phyloP scores from a whole-genome alignment of 129 eudicot genomes.

The Escallonia herrerae region DNA sequence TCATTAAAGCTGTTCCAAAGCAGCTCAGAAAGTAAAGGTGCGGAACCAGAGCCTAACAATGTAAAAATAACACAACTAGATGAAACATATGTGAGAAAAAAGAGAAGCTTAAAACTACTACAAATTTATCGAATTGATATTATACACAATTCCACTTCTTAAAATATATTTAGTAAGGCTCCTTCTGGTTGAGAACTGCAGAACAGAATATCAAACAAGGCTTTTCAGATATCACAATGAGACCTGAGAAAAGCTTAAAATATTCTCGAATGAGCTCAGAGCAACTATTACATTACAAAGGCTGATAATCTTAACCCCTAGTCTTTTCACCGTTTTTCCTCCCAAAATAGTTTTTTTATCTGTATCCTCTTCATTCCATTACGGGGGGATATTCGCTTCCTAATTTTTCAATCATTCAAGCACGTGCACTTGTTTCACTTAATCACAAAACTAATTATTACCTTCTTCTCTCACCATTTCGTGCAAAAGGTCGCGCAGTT shows the following conservation, averaged over 20 bases:
- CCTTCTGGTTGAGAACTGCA: no score
- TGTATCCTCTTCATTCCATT: no score
- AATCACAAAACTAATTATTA: conserved; percentile 10
- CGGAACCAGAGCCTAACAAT: conserved; percentile 71
- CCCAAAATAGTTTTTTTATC: no score
- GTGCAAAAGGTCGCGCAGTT: conserved; percentile 29
- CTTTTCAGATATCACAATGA: neutral
- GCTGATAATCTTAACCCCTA: no score
- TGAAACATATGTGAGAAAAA: no score
- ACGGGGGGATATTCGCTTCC: neutral
- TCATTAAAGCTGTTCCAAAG: conserved; percentile 42
- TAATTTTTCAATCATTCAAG: neutral
- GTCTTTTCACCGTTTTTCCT: no score
- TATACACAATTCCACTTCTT: no score
- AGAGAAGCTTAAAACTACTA: neutral
- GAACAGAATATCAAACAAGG: no score
- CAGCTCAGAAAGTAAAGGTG: conserved; percentile 54
- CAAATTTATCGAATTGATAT: no score
- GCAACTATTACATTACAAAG: no score
- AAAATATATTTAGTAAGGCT: no score
- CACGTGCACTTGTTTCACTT: neutral
- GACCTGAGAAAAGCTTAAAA: neutral
- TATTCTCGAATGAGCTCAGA: neutral
- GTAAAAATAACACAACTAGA: neutral
- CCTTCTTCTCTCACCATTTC: conserved; percentile 58